Evolutionary conservation across 176 grass and related monocot species (phyloP), one percentile per base, ranked within the genome.

Genomic region (Ampelocalamus luodianensis): DNA sequence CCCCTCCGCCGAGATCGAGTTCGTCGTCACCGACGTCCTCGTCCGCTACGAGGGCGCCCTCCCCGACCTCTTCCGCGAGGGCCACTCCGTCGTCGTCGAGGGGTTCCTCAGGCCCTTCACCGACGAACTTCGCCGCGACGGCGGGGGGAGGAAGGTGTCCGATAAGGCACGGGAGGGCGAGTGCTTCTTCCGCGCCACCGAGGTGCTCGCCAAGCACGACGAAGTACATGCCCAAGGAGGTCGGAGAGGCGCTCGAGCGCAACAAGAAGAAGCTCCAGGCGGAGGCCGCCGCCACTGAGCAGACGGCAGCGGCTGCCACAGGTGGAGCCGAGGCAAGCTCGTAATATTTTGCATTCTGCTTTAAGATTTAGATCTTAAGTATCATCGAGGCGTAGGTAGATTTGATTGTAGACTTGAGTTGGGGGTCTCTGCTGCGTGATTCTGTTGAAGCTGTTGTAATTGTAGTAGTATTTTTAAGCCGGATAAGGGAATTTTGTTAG

Each of bases 151-250:
- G 68, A 93, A 81, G 83, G 90, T 87, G 14, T 82, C 96, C 77
- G 96, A 94, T 9, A 94, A 95, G 88, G 96, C 93, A 6, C 75
- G 88, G 76, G 89, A 87, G 15, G 63, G 72, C 2, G 78, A 85
- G 37, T 98, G 93, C 78, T 95, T 89, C 90, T 76, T 95, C 46
- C 83, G 71, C 18, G 91, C 91, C 58, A 93, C 88, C 40, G 96
- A 98, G 88, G 93, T 98, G 83, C 90, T 98, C 77, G 93, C 96
- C 32, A 98, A 98, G 91, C 96, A 98, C 86, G 96, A 98, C 58
- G 96, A 98, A 98, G 83, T 98, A 98, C 83, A 98, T 98, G 96
- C 96, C 96, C n/a, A 90, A 90, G 92, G 96, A 98, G 84, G 91
- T 98, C 43, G 93, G 77, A n/a, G 96, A 93, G 69, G 96, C 91